These are phyloP conservation scores for Lodderomyces pseudojiufengensis DNA, from an alignment of 1,139 yeast species.

Conservation along the genomic window DNA sequence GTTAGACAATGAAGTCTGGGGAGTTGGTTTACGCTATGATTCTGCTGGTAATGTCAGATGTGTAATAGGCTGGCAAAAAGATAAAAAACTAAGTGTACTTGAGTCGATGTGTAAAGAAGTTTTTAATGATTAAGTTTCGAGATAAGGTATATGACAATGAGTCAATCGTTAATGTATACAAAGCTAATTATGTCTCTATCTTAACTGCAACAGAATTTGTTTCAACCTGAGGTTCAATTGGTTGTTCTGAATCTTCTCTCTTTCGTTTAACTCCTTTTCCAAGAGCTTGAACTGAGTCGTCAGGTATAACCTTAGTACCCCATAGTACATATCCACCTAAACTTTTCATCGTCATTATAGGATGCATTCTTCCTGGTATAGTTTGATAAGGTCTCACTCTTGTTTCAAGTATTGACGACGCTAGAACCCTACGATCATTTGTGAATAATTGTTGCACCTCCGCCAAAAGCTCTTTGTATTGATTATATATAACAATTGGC, in stretches of 20 bases:
- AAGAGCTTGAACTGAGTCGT: slow-evolving; percentile 52
- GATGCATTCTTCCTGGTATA: slow-evolving; percentile 91
- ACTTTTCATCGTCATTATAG: slow-evolving; percentile 89
- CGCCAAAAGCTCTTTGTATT: slow-evolving; percentile 72
- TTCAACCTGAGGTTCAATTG: too few relatives aligned
- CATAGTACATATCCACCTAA: slow-evolving; percentile 86
- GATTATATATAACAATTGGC: slow-evolving; percentile 78
- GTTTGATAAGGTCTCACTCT: slow-evolving; percentile 88
- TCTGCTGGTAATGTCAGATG: slow-evolving; percentile 32
- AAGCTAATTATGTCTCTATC: too few relatives aligned
- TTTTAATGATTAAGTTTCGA: slow-evolving; percentile 2
- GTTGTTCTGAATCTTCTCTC: slow-evolving; percentile 18
- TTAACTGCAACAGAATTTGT: too few relatives aligned
- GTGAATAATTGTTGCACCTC: slow-evolving; percentile 68
- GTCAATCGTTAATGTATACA: neutral
- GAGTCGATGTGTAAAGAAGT: slow-evolving; percentile 11
- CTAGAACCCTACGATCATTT: slow-evolving; percentile 66
- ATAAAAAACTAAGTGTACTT: slow-evolving; percentile 8
- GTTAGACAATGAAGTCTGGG: slow-evolving; percentile 22
- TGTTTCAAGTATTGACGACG: slow-evolving; percentile 81
- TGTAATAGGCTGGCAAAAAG: slow-evolving; percentile 34
- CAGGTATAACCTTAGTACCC: slow-evolving; percentile 79
- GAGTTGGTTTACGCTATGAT: slow-evolving; percentile 25
- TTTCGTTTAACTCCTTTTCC: slow-evolving; percentile 49
- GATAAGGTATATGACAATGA: neutral